Base-by-base conservation (phyloP, 768 basidiomycete genomes). In the Phallus indusiatus region DNA sequence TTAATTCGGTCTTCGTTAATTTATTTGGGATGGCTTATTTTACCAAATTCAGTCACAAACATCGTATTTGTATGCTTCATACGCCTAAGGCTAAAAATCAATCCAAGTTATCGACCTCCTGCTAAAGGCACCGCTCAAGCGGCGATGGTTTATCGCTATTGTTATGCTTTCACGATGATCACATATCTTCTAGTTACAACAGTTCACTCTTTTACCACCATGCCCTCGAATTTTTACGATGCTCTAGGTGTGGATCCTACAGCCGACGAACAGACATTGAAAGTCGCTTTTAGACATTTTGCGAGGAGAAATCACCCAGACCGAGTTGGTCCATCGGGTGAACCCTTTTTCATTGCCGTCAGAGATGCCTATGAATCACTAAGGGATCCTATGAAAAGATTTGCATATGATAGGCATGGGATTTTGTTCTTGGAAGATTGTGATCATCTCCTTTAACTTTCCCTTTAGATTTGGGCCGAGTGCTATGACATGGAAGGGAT, bases 391-490 rank as follows among this genome's bases (percentile, higher is more conserved):
- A 75, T 80, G 9, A 83, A 83, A 49, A 72, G 90, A 53, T 93
- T 91, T 73, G 91, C 90, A 0, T 94, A 94, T 68, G 91, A 94
- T 66, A 78, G 90, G 86, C 88, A 64, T 55, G 80, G 68, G 0
- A 16, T 37, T 9, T 18, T 34, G 56, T 42, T 53, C 37, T 47
- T 59, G 49, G 61, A 36, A 4, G 9, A 37, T 35, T 34, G 55
- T 54, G n/a, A 53, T 47, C 14, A 48, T n/a, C 55, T 18, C 46
- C 59, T 37, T 35, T 47, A 49, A 20, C 47, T 49, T 22, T 22
- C 9, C 10, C 12, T 22, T 9, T 17, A 90, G 89, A 62, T 94
- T 93, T 66, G 91, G 91, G 0, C 84, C 88, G 11, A 82, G 82
- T 34, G 86, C 84, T 4, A 63, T 88, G 22, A 67, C 59, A 1